Base-by-base conservation (phyloP, 2,329 filamentous ascomycete species). In the Fusarium pseudocircinatum region DNA sequence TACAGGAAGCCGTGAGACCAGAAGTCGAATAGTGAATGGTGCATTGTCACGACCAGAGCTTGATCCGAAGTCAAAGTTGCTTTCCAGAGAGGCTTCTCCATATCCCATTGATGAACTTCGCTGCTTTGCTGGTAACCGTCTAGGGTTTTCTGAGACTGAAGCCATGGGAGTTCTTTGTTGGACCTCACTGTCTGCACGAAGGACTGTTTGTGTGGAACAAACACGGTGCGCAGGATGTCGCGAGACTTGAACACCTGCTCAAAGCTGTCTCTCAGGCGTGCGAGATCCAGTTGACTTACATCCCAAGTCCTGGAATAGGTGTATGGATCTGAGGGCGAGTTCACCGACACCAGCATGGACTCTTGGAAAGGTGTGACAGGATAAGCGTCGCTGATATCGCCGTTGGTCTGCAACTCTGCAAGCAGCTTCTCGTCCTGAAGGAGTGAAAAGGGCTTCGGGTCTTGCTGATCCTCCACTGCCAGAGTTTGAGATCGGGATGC, bases 21-120 rank as follows among this genome's bases (percentile, higher is more conserved):
- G 54, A 75, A 81, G 59, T 82, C 80, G 30, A 81, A 80, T 6
- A 81, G 72, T 10, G 78, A 76, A 57, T 82, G 80, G 52, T 82
- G 80, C 72, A 79, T 79, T 4, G 78, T 77, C 16, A 81, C 70
- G 1, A 79, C 76, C 2, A 82, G 64, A 20, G 70, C 40, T 18
- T 20, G n/a, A 4, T 67, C 63, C 1, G 50, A 26, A 1, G 59
- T 57, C 0, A 58, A 7, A 7, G 50, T 67, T 16, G 24, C 42
- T 20, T 53, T 63, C 63, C 63, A 67, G 0, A 67, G 34, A 30
- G 63, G 63, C 0, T 30, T 50, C 1, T 50, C 26, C 22, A 40
- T 13, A 12, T 63, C 37, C 63, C 59, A 67, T 1, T 46, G 15
- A 22, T 43, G 50, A 9, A 6, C 11, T 3, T 2, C 30, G 5